These are phyloP conservation scores for Fraxinus pennsylvanica DNA, from an alignment of 257 asterid genomes.

Conservation along the genomic window DNA sequence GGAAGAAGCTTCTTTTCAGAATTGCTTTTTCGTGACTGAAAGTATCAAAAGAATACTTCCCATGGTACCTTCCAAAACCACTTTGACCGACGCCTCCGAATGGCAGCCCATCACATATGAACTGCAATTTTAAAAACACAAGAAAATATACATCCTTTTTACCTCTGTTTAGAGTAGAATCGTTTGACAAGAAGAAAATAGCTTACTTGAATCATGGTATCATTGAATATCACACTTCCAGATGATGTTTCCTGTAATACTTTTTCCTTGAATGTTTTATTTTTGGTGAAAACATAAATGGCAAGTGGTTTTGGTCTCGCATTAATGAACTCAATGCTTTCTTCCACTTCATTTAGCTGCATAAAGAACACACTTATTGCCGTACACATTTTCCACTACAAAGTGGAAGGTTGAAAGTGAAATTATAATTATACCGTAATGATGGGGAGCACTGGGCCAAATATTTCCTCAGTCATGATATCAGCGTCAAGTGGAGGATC, in stretches of 20 bases:
- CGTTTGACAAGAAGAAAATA: neutral
- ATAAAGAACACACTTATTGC: slow-evolving; percentile 8
- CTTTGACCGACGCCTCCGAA: slow-evolving; percentile 93
- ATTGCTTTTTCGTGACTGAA: slow-evolving; percentile 94
- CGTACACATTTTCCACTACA: neutral
- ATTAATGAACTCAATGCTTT: slow-evolving; percentile 74
- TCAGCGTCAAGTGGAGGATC: slow-evolving; percentile 85
- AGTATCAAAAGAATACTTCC: slow-evolving; percentile 81
- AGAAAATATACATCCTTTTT: neutral
- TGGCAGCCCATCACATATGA: slow-evolving; percentile 67
- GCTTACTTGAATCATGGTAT: slow-evolving; percentile 70
- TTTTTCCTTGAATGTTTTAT: slow-evolving; percentile 51
- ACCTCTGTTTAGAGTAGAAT: neutral
- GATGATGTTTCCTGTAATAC: slow-evolving; percentile 81
- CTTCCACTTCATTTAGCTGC: slow-evolving; percentile 79
- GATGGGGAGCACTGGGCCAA: slow-evolving; percentile 93
- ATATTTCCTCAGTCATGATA: slow-evolving; percentile 87
- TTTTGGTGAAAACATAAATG: slow-evolving; percentile 74
- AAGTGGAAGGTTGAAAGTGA: neutral
- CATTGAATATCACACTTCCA: slow-evolving; percentile 80
- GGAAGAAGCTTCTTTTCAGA: slow-evolving; percentile 57
- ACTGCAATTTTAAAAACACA: slow-evolving; percentile 42
- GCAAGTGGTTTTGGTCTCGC: slow-evolving; percentile 75
- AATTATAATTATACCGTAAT: slow-evolving; percentile 56
- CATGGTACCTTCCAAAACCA: slow-evolving; percentile 86